Percentiles rank a stretch among this genome's conserved stretches.
phyloP scores from a whole-genome alignment of 331 rosid species.

The Acacia concinna region DNA sequence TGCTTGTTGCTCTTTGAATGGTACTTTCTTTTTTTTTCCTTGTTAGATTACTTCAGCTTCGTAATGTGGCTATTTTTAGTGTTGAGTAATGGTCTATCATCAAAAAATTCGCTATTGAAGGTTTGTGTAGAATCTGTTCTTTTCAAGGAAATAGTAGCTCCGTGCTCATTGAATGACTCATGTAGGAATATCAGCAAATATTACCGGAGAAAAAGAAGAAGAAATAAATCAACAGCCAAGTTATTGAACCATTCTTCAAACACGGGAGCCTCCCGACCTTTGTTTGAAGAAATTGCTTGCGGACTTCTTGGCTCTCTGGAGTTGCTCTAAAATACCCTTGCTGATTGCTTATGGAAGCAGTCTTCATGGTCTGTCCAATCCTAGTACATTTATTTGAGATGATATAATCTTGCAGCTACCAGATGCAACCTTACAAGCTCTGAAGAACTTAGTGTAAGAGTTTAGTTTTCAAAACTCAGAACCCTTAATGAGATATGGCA shows the following conservation, averaged over 20 bases:
- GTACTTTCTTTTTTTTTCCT: neutral
- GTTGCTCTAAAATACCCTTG: constrained; percentile 55
- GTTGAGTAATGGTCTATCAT: neutral
- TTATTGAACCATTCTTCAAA: constrained; percentile 64
- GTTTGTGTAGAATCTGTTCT: constrained; percentile 17
- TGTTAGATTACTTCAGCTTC: neutral
- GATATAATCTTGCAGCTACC: constrained; percentile 21
- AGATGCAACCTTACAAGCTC: constrained; percentile 50
- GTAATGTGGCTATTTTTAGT: constrained; percentile 18
- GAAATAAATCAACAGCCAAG: constrained; percentile 59
- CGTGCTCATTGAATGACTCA: constrained; percentile 49
- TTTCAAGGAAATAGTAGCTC: too few species aligned
- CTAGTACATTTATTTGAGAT: constrained; percentile 26
- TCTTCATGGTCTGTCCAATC: constrained; percentile 22
- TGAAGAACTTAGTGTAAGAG: constrained; percentile 60
- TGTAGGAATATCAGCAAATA: constrained; percentile 44
- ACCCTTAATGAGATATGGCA: neutral
- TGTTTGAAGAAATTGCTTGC: constrained; percentile 44
- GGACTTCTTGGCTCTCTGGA: constrained; percentile 58
- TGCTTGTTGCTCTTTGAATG: neutral
- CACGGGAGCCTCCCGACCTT: constrained; percentile 48
- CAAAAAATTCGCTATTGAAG: neutral
- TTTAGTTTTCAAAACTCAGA: constrained; percentile 24
- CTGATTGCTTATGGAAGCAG: too few species aligned
- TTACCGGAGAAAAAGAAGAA: too few species aligned